Evolutionary conservation across 2,329 filamentous ascomycete species (phyloP), one percentile per base, ranked within the genome.

Genomic region (Calonectria henricotiae): DNA sequence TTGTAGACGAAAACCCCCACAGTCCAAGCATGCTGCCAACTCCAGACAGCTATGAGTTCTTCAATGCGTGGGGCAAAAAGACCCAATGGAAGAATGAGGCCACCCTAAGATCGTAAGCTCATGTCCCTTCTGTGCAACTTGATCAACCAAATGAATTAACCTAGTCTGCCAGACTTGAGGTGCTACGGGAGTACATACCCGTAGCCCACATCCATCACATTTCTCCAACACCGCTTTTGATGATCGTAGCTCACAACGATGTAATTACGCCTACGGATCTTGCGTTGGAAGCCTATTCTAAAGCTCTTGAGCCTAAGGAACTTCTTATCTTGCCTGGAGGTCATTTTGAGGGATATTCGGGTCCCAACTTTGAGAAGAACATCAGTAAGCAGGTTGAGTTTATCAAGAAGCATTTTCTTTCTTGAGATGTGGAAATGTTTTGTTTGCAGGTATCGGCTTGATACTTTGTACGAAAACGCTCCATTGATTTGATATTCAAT

Each of bases 221-320:
- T n/a, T 58, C 51, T 5, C 51, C 51, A 12, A 58, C 32, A 13
- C 51, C 51, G 25, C 32, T 58, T 2, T 37, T 58, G 12, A 58
- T 58, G 35, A 20, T 58, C 12, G 32, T 58, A 11, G 51, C 51
- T 13, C 5, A 37, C 5, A 39, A 23, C 15, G 51, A 58, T 11
- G 13, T 23, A 15, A 13, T 58, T 2, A 39, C 30, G 5, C 51
- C 51, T 3, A 15, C 20, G 9, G 51, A 39, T 3, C 5, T 58
- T 15, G 20, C 35, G 12, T 5, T 58, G 12, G 51, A 58, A 3
- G 35, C 51, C 20, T 58, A 58, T 58, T 58, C 51, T 1, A 58
- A 58, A 39, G 51, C 51, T 8, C 51, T 39, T 39, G 51, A 58
- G 51, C 51, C 51, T 6, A 58, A 58, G 13, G 51, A 58, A 13